A percentile compares a stretch with the other conserved stretches of the same genome.
phyloP scores from a whole-genome alignment of 768 basidiomycete genomes.

The Termitomyces sp. region DNA sequence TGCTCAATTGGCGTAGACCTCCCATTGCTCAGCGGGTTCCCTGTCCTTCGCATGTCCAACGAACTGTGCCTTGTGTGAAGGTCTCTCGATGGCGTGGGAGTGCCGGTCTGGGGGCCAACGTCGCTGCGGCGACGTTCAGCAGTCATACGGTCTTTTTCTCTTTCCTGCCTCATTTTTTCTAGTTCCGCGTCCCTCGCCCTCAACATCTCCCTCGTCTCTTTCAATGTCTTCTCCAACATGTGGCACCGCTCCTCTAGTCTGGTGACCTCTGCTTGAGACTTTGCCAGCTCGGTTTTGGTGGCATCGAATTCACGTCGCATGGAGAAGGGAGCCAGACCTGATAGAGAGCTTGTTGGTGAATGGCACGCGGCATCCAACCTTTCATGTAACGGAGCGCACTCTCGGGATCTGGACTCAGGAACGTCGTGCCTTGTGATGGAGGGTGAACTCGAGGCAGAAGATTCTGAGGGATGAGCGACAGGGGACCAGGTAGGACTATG shows the following conservation, averaged over 20 bases:
- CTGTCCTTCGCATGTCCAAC: conserved; percentile 28
- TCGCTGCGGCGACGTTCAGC: conserved; percentile 29
- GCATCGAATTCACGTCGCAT: conserved; percentile 58
- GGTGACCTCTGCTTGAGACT: conserved; percentile 48
- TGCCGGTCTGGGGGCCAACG: conserved; percentile 20
- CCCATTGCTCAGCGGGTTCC: conserved; percentile 16
- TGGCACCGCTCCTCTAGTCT: conserved; percentile 61
- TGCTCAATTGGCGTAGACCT: conserved; percentile 14
- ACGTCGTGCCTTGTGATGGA: conserved; percentile 24
- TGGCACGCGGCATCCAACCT: conserved; percentile 45
- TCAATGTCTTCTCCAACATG: conserved; percentile 58
- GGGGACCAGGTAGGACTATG: conserved; percentile 33
- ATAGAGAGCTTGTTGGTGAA: conserved; percentile 37
- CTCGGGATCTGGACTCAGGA: conserved; percentile 39
- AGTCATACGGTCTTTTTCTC: conserved; percentile 28
- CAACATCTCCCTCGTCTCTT: conserved; percentile 60
- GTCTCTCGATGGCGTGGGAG: conserved; percentile 9
- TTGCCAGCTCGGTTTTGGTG: conserved; percentile 51
- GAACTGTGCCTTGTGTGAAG: conserved; percentile 23
- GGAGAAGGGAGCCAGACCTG: conserved; percentile 34
- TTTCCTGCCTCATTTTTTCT: conserved; percentile 43
- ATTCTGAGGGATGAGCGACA: conserved; percentile 22
- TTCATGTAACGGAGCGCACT: conserved; percentile 43
- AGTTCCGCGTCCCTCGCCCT: conserved; percentile 57
- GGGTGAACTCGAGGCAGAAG: conserved; percentile 18